Percentiles rank a stretch among this genome's conserved stretches.
Evolutionary conservation across 1,284 basidiomycete genomes (phyloP).

Genomic region (Schizophyllum amplum): DNA sequence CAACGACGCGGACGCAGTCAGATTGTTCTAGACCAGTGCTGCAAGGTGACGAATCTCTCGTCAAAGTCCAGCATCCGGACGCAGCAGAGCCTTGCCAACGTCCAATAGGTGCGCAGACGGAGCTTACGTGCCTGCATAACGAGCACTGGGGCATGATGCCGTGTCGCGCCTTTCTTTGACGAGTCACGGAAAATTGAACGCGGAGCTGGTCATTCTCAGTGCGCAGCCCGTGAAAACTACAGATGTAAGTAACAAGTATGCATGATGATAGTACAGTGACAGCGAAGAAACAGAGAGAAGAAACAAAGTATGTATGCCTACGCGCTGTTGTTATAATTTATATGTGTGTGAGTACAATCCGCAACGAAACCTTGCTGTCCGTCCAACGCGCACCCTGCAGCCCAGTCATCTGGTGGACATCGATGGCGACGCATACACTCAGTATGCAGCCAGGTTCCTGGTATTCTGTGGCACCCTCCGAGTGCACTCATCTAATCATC

Average conservation of each 20-base stretch:
- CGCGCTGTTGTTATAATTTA: neutral
- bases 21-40: neutral
- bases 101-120: no score
- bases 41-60: no score
- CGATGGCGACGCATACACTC: neutral
- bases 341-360: neutral
- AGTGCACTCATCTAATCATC: neutral
- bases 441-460: neutral
- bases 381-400: neutral
- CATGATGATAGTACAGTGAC: neutral
- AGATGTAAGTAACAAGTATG: neutral
- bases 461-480: neutral
- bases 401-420: neutral
- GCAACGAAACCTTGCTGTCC: neutral
- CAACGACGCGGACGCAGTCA: neutral
- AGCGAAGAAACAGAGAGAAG: neutral
- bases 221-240: no score
- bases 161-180: neutral
- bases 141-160: no score
- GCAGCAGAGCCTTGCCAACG: no score
- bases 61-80: no score
- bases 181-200: no score
- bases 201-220: no score
- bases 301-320: neutral
- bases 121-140: no score